Evolutionary conservation across 306 rosid species (phyloP).

Genomic region (Begonia fuchsioides): DNA sequence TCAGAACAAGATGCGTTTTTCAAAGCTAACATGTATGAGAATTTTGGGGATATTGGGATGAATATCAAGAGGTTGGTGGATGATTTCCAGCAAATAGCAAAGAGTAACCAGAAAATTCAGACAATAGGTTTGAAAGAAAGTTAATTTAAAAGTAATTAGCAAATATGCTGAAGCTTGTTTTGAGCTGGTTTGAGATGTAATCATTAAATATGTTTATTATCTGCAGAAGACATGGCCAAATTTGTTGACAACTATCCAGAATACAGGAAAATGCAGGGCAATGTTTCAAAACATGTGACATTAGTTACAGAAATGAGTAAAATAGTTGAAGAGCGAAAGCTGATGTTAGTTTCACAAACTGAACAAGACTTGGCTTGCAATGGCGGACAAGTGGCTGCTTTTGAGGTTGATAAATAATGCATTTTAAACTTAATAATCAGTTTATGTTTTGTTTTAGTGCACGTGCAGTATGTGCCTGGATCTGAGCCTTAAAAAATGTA

Average conservation of each 20-base stretch:
- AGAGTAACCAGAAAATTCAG: slow-evolving; percentile 87
- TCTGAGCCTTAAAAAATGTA: no score
- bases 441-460: not conserved
- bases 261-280: slow-evolving; percentile 91
- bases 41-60: slow-evolving; percentile 97
- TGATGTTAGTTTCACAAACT: slow-evolving; percentile 81
- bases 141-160: slow-evolving; percentile 3
- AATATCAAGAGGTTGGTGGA: slow-evolving; percentile 87
- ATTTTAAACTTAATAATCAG: not conserved
- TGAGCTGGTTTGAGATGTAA: no score
- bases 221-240: slow-evolving; percentile 92
- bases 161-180: not conserved
- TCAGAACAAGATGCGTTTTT: slow-evolving; percentile 86
- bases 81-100: slow-evolving; percentile 80
- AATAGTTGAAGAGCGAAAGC: slow-evolving; percentile 68
- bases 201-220: slow-evolving; percentile 16
- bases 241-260: slow-evolving; percentile 94
- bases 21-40: slow-evolving; percentile 82
- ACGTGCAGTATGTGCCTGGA: no score
- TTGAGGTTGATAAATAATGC: slow-evolving; percentile 46
- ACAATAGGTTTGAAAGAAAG: slow-evolving; percentile 61
- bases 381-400: slow-evolving; percentile 92
- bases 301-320: slow-evolving; percentile 95
- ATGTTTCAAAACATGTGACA: slow-evolving; percentile 91
- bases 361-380: slow-evolving; percentile 97